phyloP scores from a whole-genome alignment of 1,139 yeast species.

The Tardiomyces depauwii region DNA sequence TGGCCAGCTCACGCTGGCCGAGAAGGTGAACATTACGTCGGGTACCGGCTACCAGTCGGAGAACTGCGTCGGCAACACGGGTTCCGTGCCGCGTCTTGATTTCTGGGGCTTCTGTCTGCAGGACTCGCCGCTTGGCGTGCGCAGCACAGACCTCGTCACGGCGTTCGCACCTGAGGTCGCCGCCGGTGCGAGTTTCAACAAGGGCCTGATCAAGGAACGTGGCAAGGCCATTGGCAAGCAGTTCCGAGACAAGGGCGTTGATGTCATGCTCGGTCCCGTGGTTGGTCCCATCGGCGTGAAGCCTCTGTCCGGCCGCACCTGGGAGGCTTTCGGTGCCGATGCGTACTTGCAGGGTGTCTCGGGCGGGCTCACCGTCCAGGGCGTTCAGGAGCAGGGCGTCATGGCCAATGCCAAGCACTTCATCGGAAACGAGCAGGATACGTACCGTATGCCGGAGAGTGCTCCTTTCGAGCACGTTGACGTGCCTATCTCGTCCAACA shows the following conservation, averaged over 20 bases:
- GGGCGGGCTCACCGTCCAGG: constrained; percentile 43
- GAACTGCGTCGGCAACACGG: constrained; percentile 56
- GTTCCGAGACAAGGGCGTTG: constrained; percentile 46
- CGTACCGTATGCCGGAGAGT: constrained; percentile 51
- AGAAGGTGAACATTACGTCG: constrained; percentile 52
- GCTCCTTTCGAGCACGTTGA: constrained; percentile 43
- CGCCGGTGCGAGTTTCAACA: constrained; percentile 48
- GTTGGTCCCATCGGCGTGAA: constrained; percentile 54
- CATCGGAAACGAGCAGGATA: constrained; percentile 56
- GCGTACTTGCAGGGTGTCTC: constrained; percentile 51
- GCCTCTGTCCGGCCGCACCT: constrained; percentile 55
- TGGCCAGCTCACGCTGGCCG: constrained; percentile 44
- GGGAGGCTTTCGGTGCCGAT: constrained; percentile 59
- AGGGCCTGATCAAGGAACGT: constrained; percentile 38
- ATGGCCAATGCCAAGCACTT: constrained; percentile 45
- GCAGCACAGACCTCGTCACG: constrained; percentile 47
- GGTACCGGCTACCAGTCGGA: constrained; percentile 60
- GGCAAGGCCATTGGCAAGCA: constrained; percentile 52
- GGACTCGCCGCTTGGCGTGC: constrained; percentile 56
- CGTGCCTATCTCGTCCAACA: constrained; percentile 29
- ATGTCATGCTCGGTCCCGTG: constrained; percentile 50
- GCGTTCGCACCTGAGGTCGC: constrained; percentile 52
- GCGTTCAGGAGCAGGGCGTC: constrained; percentile 49
- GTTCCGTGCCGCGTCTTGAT: constrained; percentile 44
- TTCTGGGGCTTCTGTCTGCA: constrained; percentile 50